Conservation (phyloP, 2,329 filamentous ascomycete genomes). For the Ustulina deusta region DNA sequence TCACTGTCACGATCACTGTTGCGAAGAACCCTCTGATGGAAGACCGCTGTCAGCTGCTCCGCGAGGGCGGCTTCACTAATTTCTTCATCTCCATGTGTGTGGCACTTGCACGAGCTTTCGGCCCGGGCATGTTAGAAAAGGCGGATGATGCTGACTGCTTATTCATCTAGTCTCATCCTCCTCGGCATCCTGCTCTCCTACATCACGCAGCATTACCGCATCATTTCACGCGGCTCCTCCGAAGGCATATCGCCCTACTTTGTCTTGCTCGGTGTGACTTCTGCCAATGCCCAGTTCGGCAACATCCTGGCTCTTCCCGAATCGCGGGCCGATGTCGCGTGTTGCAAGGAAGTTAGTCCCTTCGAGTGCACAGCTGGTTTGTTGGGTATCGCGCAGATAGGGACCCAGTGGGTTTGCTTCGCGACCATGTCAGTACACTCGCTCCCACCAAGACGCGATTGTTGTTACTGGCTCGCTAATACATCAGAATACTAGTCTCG, state of each 20-base stretch:
- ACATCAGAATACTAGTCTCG: slow-evolving; percentile 69
- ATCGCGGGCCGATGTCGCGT: slow-evolving; percentile 84
- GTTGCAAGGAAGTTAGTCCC: slow-evolving; percentile 83
- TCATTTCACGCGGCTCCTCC: slow-evolving; percentile 85
- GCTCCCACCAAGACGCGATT: slow-evolving; percentile 3
- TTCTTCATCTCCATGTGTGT: slow-evolving; percentile 68
- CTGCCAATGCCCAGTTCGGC: slow-evolving; percentile 86
- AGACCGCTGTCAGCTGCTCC: slow-evolving; percentile 64
- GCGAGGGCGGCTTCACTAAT: slow-evolving; percentile 65
- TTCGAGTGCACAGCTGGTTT: slow-evolving; percentile 88
- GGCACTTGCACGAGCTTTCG: slow-evolving; percentile 4
- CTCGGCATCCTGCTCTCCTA: slow-evolving; percentile 92
- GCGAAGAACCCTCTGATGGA: slow-evolving; percentile 51
- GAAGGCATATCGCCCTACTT: slow-evolving; percentile 97
- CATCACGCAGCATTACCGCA: slow-evolving; percentile 92
- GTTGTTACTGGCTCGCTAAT: slow-evolving; percentile 41
- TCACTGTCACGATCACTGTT: not conserved
- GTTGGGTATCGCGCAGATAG: slow-evolving; percentile 90
- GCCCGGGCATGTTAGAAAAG: slow-evolving; percentile 1
- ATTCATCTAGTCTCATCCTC: slow-evolving; percentile 72
- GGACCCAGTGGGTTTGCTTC: slow-evolving; percentile 92
- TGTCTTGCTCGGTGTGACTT: slow-evolving; percentile 91
- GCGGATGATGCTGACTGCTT: slow-evolving; percentile 41
- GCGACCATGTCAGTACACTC: slow-evolving; percentile 79
- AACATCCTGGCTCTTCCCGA: slow-evolving; percentile 92